Evolutionary conservation across 1,284 basidiomycete species (phyloP), one percentile per base, ranked within the genome.

Genomic region (Cutaneotrichosporon dermatis): DNA sequence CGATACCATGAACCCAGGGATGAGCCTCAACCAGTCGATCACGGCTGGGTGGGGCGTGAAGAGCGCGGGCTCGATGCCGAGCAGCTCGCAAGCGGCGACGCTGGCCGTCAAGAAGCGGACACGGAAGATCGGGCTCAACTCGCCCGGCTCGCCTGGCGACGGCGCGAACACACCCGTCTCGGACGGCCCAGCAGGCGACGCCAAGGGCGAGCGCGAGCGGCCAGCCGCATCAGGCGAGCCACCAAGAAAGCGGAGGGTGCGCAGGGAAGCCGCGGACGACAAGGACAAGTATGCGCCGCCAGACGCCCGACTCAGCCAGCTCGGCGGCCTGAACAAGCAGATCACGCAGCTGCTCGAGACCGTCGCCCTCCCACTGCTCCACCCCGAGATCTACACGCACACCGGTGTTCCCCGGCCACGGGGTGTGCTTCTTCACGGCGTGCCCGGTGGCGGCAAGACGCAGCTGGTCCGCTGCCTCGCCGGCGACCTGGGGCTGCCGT

Each of bases 361-460:
- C 16, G 92, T 98, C 33, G 93, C 91, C 0, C 88, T 98, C 84
- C 95, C 95, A 0, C 79, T 99, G 4, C 87, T 88, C 58, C 95
- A 98, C 77, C 95, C 95, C 0, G 95, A 99, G 76, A 87, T 99
- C 11, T 99, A 97, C 78, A 77, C 90, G 6, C 88, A 93, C 68
- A 95, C 92, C 0, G 95, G 95, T 2, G 89, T 97, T 9, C 88
- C 90, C 66, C 88, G 94, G 4, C 94, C 94, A 0, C 81, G 93
- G 53, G 95, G 95, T n/a, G 92, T 99, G 0, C 78, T 99, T 25
- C 79, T 99, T 6, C 91, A 97, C 76, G 96, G 95, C 1, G 95
- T 95, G 2, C 94, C 95, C 0, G 95, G 95, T 7, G 97, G 94
- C 71, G 96, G 96, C 11, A 99, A 99, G 79, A 96, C 93, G 0